phyloP scores from a whole-genome alignment of 2,329 filamentous ascomycete genomes.

The Fonsecaea pugnacius region DNA sequence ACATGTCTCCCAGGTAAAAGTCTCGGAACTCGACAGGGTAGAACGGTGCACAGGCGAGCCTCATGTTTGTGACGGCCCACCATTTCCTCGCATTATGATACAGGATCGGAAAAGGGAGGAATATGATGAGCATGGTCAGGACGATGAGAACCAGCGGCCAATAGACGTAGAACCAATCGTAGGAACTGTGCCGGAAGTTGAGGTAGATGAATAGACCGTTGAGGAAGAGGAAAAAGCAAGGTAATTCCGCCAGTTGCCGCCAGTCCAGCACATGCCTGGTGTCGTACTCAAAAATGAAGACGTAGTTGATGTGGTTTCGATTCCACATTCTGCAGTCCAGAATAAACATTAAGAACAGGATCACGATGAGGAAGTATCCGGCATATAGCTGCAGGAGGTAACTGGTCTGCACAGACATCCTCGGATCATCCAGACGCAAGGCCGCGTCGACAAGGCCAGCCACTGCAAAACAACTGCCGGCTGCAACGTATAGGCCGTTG shows the following conservation, averaged over 20 bases:
- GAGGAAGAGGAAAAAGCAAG: slow-evolving; percentile 78
- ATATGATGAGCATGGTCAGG: slow-evolving; percentile 69
- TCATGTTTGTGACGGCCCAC: slow-evolving; percentile 90
- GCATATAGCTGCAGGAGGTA: slow-evolving; percentile 85
- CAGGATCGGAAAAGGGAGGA: slow-evolving; percentile 74
- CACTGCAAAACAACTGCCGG: slow-evolving; percentile 67
- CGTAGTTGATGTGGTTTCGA: slow-evolving; percentile 86
- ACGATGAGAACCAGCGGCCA: slow-evolving; percentile 82
- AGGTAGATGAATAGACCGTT: slow-evolving; percentile 81
- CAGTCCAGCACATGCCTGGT: slow-evolving; percentile 83
- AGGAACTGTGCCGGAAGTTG: slow-evolving; percentile 76
- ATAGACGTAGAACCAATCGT: slow-evolving; percentile 74
- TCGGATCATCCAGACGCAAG: slow-evolving; percentile 56
- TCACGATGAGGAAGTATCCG: slow-evolving; percentile 83
- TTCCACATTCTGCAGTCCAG: slow-evolving; percentile 84
- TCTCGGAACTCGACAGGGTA: slow-evolving; percentile 96
- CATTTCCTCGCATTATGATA: slow-evolving; percentile 79
- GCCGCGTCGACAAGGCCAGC: slow-evolving; percentile 68
- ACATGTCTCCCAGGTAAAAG: slow-evolving; percentile 97
- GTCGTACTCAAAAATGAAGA: slow-evolving; percentile 97
- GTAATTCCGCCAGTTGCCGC: slow-evolving; percentile 84
- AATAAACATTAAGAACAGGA: slow-evolving; percentile 82
- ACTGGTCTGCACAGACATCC: slow-evolving; percentile 59
- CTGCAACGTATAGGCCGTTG: slow-evolving; percentile 69
- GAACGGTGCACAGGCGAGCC: slow-evolving; percentile 79